Percentiles rank a stretch among this genome's conserved stretches.
These are phyloP conservation scores for Glomus cerebriforme DNA, from an alignment of 192 early-diverging fungal species.

Conservation along the genomic window DNA sequence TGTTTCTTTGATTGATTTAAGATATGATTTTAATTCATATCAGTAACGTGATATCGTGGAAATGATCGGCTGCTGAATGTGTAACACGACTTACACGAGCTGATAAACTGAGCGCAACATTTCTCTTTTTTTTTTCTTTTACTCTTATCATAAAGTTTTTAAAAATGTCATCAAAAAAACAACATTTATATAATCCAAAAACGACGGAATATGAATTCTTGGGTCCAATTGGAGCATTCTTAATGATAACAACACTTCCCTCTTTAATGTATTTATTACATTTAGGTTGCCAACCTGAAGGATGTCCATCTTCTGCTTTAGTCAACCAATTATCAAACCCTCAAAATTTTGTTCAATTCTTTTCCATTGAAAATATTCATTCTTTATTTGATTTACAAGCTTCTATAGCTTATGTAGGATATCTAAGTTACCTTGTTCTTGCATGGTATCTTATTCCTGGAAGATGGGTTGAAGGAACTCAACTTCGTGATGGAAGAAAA, in stretches of 20 bases:
- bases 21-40: no score
- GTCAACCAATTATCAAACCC: constrained; percentile 21
- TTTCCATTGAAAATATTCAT: constrained; percentile 33
- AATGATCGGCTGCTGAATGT: no score
- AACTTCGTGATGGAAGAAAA: constrained; percentile 68
- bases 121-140: no score
- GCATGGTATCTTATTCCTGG: constrained; percentile 74
- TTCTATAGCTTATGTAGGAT: constrained; percentile 62
- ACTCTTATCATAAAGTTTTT: no score
- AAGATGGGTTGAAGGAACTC: constrained; percentile 59
- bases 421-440: constrained; percentile 70
- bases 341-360: constrained; percentile 31
- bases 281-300: constrained; percentile 44
- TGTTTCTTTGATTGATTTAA: no score
- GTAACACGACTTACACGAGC: no score
- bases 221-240: constrained; percentile 61
- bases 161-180: not conserved
- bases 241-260: constrained; percentile 54
- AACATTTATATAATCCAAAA: constrained; percentile 54
- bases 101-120: no score
- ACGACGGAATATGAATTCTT: constrained; percentile 84
- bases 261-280: constrained; percentile 48
- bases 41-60: no score
- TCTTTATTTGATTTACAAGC: constrained; percentile 49
- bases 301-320: constrained; percentile 55